A percentile compares a stretch with the other conserved stretches of the same genome.
These are phyloP conservation scores for Pseudoscleropodium purum DNA, from an alignment of 225 moss, liverwort and hornwort species.

Conservation along the genomic window DNA sequence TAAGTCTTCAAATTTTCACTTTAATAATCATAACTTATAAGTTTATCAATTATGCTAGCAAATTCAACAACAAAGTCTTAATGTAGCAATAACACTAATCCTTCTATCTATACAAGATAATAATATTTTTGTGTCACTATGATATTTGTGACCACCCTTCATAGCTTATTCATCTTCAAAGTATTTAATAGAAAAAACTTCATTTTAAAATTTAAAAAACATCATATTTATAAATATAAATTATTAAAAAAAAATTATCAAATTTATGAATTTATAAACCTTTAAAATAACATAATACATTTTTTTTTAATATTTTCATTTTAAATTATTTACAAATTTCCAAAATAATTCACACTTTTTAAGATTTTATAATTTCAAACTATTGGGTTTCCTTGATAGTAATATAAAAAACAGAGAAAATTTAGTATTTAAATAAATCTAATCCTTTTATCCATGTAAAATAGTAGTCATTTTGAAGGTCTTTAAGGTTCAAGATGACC, in stretches of 20 bases:
- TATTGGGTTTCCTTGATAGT: neutral
- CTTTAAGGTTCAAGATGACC: neutral
- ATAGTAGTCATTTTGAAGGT: neutral
- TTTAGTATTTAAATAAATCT: neutral
- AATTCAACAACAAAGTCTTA: neutral
- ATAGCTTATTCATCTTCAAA: neutral
- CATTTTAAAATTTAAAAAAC: too few species aligned
- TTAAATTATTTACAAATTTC: too few species aligned
- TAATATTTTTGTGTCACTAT: neutral
- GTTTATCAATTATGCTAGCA: neutral
- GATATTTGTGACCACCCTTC: neutral
- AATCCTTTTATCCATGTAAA: neutral
- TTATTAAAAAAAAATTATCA: too few species aligned
- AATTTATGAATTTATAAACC: too few species aligned
- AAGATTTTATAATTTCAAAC: neutral
- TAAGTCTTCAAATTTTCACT: neutral
- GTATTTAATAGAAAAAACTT: neutral
- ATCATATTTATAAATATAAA: too few species aligned
- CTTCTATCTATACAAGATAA: neutral
- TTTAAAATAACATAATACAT: too few species aligned
- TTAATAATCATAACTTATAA: neutral
- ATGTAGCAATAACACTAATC: neutral
- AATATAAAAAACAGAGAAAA: neutral
- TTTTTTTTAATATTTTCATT: too few species aligned
- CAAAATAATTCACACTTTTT: neutral